These are phyloP conservation scores for Euryodendron excelsum DNA, from an alignment of 148 eudicot species.

Conservation along the genomic window DNA sequence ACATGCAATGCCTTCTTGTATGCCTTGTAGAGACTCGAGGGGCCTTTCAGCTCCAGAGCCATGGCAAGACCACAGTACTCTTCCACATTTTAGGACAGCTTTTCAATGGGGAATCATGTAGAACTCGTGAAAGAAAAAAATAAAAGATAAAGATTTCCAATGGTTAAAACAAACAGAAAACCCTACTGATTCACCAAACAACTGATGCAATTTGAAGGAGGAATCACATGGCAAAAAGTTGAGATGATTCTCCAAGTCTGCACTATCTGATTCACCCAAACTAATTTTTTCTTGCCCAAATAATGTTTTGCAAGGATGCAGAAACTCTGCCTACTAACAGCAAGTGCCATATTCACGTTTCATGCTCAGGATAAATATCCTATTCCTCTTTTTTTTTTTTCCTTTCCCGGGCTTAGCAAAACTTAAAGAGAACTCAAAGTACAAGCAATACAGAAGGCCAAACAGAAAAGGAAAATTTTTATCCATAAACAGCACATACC, in stretches of 20 bases:
- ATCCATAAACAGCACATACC: slow-evolving; percentile 34
- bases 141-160: not conserved
- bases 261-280: not conserved
- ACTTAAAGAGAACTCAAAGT: slow-evolving; percentile 9
- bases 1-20: slow-evolving; percentile 4
- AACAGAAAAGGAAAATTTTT: not conserved
- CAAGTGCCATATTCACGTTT: not conserved
- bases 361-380: not conserved
- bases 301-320: not conserved
- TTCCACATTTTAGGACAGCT: not conserved
- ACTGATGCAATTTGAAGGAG: too few relatives aligned
- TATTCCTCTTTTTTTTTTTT: too few relatives aligned
- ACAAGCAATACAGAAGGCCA: too few relatives aligned
- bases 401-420: not conserved
- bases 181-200: not conserved
- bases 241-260: not conserved
- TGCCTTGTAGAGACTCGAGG: not conserved
- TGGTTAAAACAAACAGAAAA: not conserved
- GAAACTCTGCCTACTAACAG: not conserved
- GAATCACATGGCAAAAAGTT: not conserved
- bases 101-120: not conserved
- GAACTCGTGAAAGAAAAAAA: not conserved
- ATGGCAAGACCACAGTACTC: too few relatives aligned
- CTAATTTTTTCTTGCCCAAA: not conserved
- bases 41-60: too few relatives aligned